Percentiles rank a stretch among this genome's conserved stretches.
Evolutionary conservation across 2,329 filamentous ascomycete genomes (phyloP).

Genomic region (Botrytis byssoidea): DNA sequence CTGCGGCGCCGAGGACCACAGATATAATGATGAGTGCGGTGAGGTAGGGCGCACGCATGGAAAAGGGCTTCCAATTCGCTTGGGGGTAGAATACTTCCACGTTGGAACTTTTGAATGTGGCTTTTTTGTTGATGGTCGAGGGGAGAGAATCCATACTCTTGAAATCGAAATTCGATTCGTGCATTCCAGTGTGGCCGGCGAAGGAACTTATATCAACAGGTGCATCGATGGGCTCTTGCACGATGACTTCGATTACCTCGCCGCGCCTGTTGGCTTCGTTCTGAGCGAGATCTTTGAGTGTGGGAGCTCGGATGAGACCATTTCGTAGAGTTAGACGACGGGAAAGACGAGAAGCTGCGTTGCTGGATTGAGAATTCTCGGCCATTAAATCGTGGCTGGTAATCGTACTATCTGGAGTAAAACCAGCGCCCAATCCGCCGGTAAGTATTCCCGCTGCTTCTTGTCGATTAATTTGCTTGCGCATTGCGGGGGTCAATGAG

Average conservation of each 20-base stretch:
- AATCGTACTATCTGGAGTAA: constrained; percentile 48
- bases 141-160: constrained; percentile 29
- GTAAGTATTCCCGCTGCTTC: constrained; percentile 57
- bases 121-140: constrained; percentile 21
- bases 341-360: constrained; percentile 21
- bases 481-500: constrained; percentile 24
- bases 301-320: constrained; percentile 40
- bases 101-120: constrained; percentile 36
- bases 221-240: constrained; percentile 38
- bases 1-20: constrained; percentile 48
- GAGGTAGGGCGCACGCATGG: constrained; percentile 63
- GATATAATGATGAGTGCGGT: constrained; percentile 54
- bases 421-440: constrained; percentile 57
- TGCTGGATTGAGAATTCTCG: constrained; percentile 24
- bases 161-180: constrained; percentile 24
- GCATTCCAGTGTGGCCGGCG: constrained; percentile 25
- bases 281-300: constrained; percentile 53
- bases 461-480: constrained; percentile 32
- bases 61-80: constrained; percentile 65
- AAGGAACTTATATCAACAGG: constrained; percentile 36
- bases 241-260: constrained; percentile 58
- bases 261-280: constrained; percentile 59
- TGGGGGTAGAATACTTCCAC: constrained; percentile 59
- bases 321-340: constrained; percentile 30
- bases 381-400: constrained; percentile 52